Percentiles rank a stretch among this genome's conserved stretches.
Evolutionary conservation across 768 basidiomycete species (phyloP).

Genomic region (Leccinellum rugosiceps): DNA sequence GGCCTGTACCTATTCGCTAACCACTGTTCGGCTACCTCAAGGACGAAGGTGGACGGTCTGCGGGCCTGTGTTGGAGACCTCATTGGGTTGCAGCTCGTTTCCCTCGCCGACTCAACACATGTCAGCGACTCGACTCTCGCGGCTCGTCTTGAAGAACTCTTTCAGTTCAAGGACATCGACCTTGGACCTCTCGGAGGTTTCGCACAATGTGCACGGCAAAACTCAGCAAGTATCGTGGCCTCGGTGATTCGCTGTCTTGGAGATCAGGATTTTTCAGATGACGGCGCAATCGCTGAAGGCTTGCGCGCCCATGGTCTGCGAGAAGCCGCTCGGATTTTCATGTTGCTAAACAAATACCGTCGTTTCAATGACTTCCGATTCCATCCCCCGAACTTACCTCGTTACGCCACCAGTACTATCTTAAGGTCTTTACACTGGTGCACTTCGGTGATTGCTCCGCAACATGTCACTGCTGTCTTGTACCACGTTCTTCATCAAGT

Average conservation of each 20-base stretch:
- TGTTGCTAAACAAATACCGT: constrained; percentile 51
- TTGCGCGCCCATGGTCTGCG: constrained; percentile 38
- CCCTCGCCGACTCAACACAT: constrained; percentile 37
- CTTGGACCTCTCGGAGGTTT: constrained; percentile 33
- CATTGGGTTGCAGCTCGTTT: constrained; percentile 57
- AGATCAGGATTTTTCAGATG: constrained; percentile 60
- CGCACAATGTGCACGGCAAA: constrained; percentile 34
- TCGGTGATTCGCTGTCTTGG: constrained; percentile 60
- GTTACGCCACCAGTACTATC: constrained; percentile 46
- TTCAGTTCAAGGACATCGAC: constrained; percentile 34
- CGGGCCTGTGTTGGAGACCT: constrained; percentile 66
- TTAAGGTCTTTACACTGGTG: constrained; percentile 64
- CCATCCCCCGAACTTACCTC: constrained; percentile 67
- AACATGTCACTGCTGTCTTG: constrained; percentile 53
- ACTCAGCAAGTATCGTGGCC: constrained; percentile 55
- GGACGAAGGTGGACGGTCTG: constrained; percentile 47
- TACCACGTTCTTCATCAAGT: constrained; percentile 79
- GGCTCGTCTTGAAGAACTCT: constrained; percentile 33
- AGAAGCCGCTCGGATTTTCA: constrained; percentile 45
- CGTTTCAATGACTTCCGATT: constrained; percentile 42
- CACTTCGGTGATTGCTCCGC: constrained; percentile 36
- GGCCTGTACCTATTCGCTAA: constrained; percentile 49
- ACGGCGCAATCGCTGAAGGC: constrained; percentile 47
- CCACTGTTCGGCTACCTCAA: constrained; percentile 62
- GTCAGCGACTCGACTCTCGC: constrained; percentile 17